Conservation (phyloP, 305 asterid species). For the Andrographis paniculata region DNA sequence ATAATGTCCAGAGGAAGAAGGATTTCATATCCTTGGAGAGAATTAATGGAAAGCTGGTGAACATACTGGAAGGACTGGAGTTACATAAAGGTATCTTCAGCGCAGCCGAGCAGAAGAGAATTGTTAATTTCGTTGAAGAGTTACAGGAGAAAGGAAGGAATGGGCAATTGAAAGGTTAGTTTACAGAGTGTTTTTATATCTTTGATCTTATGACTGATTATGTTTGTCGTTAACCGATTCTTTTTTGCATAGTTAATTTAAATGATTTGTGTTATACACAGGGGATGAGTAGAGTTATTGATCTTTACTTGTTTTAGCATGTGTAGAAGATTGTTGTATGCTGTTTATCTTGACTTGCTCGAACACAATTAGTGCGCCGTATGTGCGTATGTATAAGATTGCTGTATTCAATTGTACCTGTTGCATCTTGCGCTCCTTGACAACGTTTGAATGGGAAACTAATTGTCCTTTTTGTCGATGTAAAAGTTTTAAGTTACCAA, state of each 20-base stretch:
- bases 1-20: conserved; percentile 54
- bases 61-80: conserved; percentile 80
- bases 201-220: neutral
- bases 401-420: too few relatives aligned
- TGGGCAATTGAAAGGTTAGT: conserved; percentile 63
- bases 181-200: conserved; percentile 12
- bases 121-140: conserved; percentile 51
- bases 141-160: conserved; percentile 71
- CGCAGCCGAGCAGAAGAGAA: conserved; percentile 84
- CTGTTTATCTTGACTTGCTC: too few relatives aligned
- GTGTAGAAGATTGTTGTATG: too few relatives aligned
- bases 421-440: neutral
- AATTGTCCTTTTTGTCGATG: conserved; percentile 1
- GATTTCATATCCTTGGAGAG: conserved; percentile 68
- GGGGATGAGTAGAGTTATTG: too few relatives aligned
- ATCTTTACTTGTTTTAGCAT: too few relatives aligned
- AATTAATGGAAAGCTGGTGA: conserved; percentile 52
- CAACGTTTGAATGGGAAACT: neutral
- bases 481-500: too few relatives aligned
- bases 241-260: too few relatives aligned
- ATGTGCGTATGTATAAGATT: neutral
- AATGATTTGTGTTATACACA: too few relatives aligned
- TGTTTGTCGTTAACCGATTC: conserved; percentile 9
- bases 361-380: too few relatives aligned
- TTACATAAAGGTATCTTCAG: conserved; percentile 74